These are phyloP conservation scores for Cryptosporidium andersoni DNA, from an alignment of 169 alveolate species.

Conservation along the genomic window DNA sequence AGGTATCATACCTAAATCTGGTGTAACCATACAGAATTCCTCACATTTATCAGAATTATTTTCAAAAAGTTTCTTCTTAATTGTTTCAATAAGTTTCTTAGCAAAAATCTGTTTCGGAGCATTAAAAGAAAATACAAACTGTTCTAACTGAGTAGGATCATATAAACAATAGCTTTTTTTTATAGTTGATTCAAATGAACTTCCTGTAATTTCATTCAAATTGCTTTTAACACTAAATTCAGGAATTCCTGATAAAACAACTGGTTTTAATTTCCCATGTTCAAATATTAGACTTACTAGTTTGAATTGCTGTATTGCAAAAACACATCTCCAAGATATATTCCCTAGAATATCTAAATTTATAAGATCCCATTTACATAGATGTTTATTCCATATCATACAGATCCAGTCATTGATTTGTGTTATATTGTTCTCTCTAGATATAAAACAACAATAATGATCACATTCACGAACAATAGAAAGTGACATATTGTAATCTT, in stretches of 20 bases:
- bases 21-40: not conserved
- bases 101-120: slow-evolving; percentile 41
- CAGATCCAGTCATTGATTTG: too few species aligned
- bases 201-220: slow-evolving; percentile 17
- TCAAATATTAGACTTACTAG: not conserved
- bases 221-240: slow-evolving; percentile 4
- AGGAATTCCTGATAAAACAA: too few species aligned
- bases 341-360: not conserved
- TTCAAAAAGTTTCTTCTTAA: not conserved
- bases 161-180: slow-evolving; percentile 8
- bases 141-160: slow-evolving; percentile 24
- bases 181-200: not conserved
- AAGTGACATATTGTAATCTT: slow-evolving; percentile 7
- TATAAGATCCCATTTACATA: slow-evolving; percentile 49
- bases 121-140: slow-evolving; percentile 66
- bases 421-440: not conserved
- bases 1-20: slow-evolving; percentile 41
- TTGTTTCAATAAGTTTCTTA: slow-evolving; percentile 15
- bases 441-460: slow-evolving; percentile 1
- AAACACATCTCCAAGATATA: not conserved
- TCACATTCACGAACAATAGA: slow-evolving; percentile 26
- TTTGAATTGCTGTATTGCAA: slow-evolving; percentile 17
- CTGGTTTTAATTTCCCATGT: too few species aligned
- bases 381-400: slow-evolving; percentile 20
- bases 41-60: not conserved